Evolutionary conservation across 768 basidiomycete genomes (phyloP), one percentile per base, ranked within the genome.

Genomic region (Pleurotus djamor): DNA sequence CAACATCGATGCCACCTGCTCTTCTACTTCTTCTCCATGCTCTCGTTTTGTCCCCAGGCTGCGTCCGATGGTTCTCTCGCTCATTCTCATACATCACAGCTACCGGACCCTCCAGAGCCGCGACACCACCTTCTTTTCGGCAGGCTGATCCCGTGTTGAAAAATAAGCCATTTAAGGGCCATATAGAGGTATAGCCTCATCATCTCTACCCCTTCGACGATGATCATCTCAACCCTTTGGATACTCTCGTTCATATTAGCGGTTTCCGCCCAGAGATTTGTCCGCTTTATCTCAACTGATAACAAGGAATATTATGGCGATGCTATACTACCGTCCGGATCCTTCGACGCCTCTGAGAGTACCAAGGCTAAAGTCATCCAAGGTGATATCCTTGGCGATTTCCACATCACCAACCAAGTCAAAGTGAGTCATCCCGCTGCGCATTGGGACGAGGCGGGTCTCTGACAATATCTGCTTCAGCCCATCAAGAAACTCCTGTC

Each of bases 251-350:
- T 63, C 35, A 59, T 60, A 17, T 52, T 74, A 4, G 17, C 64
- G 12, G 66, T 64, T 13, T 65, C 62, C 48, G 73, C 72, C 32
- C 70, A 74, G 61, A 72, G 73, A 43, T 71, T 76, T 54, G 74
- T 76, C 60, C 72, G 75, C n/a, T 76, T 76, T 68, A 68, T 75
- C 38, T 70, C 75, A 12, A 71, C 69, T 10, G 74, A 76, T 58
- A 68, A 69, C 51, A 67, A 71, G 47, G 68, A 68, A 60, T 76
- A 76, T 59, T 72, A 69, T 47, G 75, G 75, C n/a, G 75, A 76
- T 59, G 75, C 73, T 13, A 74, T 76, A 36, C 65, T 76, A 14
- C 70, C 71, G 0, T n/a, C 65, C 7, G 63, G 63, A 12, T 65
- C 67, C 13, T 65, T 65, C 4, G 74, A 76, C 60, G 73, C 75